phyloP scores from a whole-genome alignment of 495 filamentous ascomycete species.

The Aspergillus leporis region DNA sequence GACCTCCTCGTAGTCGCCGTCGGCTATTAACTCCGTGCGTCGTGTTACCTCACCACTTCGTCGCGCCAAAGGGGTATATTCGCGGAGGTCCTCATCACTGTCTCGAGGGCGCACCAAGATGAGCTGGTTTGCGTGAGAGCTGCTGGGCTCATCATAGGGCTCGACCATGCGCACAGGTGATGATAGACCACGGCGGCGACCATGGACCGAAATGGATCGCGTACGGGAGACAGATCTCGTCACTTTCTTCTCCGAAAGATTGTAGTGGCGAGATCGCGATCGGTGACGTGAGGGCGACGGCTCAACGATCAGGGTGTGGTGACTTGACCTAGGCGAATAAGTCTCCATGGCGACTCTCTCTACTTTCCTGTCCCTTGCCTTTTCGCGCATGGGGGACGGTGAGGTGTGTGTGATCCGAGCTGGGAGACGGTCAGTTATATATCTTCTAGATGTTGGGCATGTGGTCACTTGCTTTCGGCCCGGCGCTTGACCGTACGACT shows the following conservation, averaged over 20 bases:
- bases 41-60: slow-evolving; percentile 45
- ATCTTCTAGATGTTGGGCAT: slow-evolving; percentile 3
- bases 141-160: slow-evolving; percentile 45
- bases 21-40: slow-evolving; percentile 40
- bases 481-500: slow-evolving; percentile 64
- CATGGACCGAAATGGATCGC: slow-evolving; percentile 41
- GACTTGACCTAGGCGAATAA: slow-evolving; percentile 29
- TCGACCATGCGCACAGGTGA: slow-evolving; percentile 33
- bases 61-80: slow-evolving; percentile 55
- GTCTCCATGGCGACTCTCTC: slow-evolving; percentile 33
- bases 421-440: slow-evolving; percentile 16
- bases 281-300: slow-evolving; percentile 31
- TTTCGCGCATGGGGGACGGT: slow-evolving; percentile 29
- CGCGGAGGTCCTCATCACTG: slow-evolving; percentile 55
- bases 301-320: slow-evolving; percentile 33
- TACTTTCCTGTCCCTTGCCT: slow-evolving; percentile 28
- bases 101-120: slow-evolving; percentile 52
- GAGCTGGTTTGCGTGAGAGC: slow-evolving; percentile 52
- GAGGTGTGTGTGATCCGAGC: slow-evolving; percentile 31
- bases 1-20: slow-evolving; percentile 52
- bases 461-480: slow-evolving; percentile 33
- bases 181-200: slow-evolving; percentile 36
- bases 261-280: slow-evolving; percentile 24
- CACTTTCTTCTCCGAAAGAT: slow-evolving; percentile 30
- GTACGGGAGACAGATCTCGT: slow-evolving; percentile 35